Evolutionary conservation across 768 basidiomycete species (phyloP), one percentile per base, ranked within the genome.

Genomic region (Phanerodontia chrysosporium): DNA sequence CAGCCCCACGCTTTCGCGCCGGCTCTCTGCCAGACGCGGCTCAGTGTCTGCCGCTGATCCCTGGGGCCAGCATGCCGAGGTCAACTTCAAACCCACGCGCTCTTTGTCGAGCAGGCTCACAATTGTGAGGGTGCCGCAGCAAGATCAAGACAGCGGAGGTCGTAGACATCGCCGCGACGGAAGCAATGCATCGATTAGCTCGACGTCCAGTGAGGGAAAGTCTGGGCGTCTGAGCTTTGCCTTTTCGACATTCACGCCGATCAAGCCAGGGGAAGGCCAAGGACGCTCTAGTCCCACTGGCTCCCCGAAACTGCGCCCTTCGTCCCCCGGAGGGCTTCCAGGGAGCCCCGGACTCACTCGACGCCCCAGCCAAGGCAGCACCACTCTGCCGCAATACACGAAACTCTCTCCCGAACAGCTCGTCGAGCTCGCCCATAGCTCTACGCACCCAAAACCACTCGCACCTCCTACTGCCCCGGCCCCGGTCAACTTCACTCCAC

Each of bases 391-490:
- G 60, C 73, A 16, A 69, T 69, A 51, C 67, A 81, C 82, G 28
- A 80, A 79, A 36, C 75, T 90, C 1, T 77, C 83, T 1, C 86
- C 90, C 25, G 89, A 90, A 53, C 88, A 92, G 70, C 79, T 92
- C 52, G 74, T 89, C 32, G 86, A 88, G 57, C 79, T 93, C 27
- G 91, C 89, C 1, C 81, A 82, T 45, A 80, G 83, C 44, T 80
- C 87, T 1, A 81, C 80, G 12, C 71, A 76, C 55, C 83, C 74
- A 3, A 67, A 69, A 59, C 65, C 80, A 48, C 52, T 72, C 53
- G 62, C 67, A 61, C 39, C 63, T 44, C 48, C 70, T 54, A 58
- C 59, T 22, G 55, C 64, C 45, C 49, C 58, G 1, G 60, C 75
- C 2, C 64, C 82, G 3, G 81, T 84, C 1, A 83, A 83, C 1